These are phyloP conservation scores for Ophiosphaerella herpotricha DNA, from an alignment of 2,329 filamentous ascomycete genomes.

Conservation along the genomic window DNA sequence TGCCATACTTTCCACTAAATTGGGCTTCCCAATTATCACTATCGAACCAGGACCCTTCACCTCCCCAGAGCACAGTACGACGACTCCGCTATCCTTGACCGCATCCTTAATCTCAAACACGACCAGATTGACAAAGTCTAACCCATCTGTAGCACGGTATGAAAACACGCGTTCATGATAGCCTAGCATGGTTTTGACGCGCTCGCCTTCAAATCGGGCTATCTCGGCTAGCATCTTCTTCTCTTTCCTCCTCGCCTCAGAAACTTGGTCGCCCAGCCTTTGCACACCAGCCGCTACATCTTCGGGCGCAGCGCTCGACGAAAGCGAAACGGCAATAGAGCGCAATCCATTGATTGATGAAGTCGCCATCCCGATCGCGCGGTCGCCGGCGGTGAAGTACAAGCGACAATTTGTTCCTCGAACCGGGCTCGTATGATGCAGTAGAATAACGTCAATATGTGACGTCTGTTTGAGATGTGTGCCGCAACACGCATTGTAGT, in stretches of 20 bases:
- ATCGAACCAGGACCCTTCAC: slow-evolving; percentile 31
- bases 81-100: slow-evolving; percentile 28
- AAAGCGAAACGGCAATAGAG: slow-evolving; percentile 32
- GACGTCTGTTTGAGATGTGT: slow-evolving; percentile 40
- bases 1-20: slow-evolving; percentile 29
- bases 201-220: slow-evolving; percentile 29
- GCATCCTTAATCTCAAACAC: slow-evolving; percentile 32
- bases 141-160: slow-evolving; percentile 32
- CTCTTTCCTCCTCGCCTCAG: slow-evolving; percentile 30
- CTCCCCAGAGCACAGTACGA: slow-evolving; percentile 35
- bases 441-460: slow-evolving; percentile 35
- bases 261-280: slow-evolving; percentile 25
- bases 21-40: slow-evolving; percentile 32
- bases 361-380: slow-evolving; percentile 33
- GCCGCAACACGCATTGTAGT: slow-evolving; percentile 42
- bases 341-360: slow-evolving; percentile 33
- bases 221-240: slow-evolving; percentile 37
- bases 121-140: slow-evolving; percentile 38
- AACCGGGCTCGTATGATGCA: slow-evolving; percentile 38
- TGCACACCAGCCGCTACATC: slow-evolving; percentile 32
- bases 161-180: slow-evolving; percentile 21
- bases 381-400: slow-evolving; percentile 38
- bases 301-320: slow-evolving; percentile 22
- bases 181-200: slow-evolving; percentile 25
- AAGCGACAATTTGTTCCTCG: slow-evolving; percentile 39